Evolutionary conservation across 2,329 filamentous ascomycete species (phyloP), one percentile per base, ranked within the genome.

Genomic region (Beauveria sp.): DNA sequence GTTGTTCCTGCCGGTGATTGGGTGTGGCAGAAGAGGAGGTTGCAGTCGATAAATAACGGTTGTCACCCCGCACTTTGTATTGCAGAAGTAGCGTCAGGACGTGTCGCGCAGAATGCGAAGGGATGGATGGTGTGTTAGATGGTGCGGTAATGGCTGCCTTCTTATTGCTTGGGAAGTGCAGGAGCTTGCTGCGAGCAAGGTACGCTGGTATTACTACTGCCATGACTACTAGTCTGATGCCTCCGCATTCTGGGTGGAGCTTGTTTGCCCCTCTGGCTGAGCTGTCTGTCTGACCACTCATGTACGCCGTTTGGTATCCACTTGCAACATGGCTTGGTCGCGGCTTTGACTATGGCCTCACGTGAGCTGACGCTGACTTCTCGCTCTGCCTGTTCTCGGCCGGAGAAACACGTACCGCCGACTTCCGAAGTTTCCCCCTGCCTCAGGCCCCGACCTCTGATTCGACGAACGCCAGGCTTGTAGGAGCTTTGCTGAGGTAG

Each of bases 51-150:
- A 50, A 40, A 50, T 8, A 43, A 40, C 28, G 51, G 41, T 24
- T 24, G 53, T 61, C 54, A 61, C 62, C 62, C 62, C 62, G 62
- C 62, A 63, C 54, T 62, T 60, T 44, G 37, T 52, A 46, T 55
- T 62, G 48, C 57, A 59, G 57, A 54, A 54, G 43, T 46, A 59
- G 48, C 44, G 40, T 41, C 37, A 59, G 14, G 43, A 51, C 44
- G 41, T 43, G 53, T 57, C 26, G 40, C 6, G 59, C 22, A 57
- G 28, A 30, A 54, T 47, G 34, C 22, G 64, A 64, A 62, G 63
- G 65, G 57, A 44, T 59, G 65, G 57, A 44, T 59, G 55, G 57
- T 43, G 48, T 59, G 57, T 50, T 41, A 47, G 37, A 53, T 28
- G 41, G 56, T 40, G 64, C 37, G 48, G 57, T 54, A 59, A 59